Evolutionary conservation across 352 stramenopile species (phyloP), one percentile per base, ranked within the genome.

Genomic region (Phytophthora ohioensis): DNA sequence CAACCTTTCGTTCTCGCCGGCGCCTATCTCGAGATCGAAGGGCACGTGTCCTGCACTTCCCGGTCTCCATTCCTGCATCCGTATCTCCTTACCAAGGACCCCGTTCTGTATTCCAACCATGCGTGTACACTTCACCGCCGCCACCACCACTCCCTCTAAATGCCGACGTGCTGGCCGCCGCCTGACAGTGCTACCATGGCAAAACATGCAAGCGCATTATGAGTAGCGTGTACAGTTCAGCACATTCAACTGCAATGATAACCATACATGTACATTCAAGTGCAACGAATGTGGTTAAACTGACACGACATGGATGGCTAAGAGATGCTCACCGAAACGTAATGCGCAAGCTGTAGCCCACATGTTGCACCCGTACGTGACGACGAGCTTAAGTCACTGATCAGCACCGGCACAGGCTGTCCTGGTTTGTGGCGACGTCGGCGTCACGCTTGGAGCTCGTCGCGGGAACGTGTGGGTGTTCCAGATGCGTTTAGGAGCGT

Each of bases 401-500:
- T 64, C 47, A 63, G 35, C 51, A 49, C 51, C 54, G 56, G 55
- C 61, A 48, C 41, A 67, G 31, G 67, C 43, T 5, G 49, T 63
- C 2, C 32, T 49, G 38, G 53, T 6, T 54, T 38, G 57, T 27
- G 43, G 31, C 57, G 12, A 57, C 55, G 69, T 32, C 35, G 58
- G 48, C 36, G 58, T 70, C 64, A 73, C 54, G 47, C 52, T 60
- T 4, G 42, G 60, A 17, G 67, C 38, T 15, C 58, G 36, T 4
- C 67, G 78, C 3, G 75, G 78, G 56, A 82, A 82, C 8, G 64
- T 73, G 46, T 79, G 75, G 30, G 79, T 81, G 72, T 64, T 69
- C 75, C 75, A 85, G 32, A 85, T 66, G 51, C 72, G 62, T 32
- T 82, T 76, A 31, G 57, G 69, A 17, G 52, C 64, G 17, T 70